Evolutionary conservation across 2,329 filamentous ascomycete species (phyloP), one percentile per base, ranked within the genome.

Genomic region (Colletotrichum eremochloae): DNA sequence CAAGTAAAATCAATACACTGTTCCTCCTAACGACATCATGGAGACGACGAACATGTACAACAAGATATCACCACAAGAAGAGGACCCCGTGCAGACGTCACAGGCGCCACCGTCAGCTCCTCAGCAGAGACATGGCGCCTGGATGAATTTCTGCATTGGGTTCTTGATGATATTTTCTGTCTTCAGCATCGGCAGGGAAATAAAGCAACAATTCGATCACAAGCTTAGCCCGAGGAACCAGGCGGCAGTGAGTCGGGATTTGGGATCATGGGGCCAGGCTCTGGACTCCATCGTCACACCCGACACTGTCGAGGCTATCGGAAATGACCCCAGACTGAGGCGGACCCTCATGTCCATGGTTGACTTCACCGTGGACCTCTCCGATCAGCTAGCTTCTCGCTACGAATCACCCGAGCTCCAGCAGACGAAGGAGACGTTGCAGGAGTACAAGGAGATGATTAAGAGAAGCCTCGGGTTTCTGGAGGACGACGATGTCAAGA

Each of bases 301-400:
- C 31, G 63, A 71, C 12, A 71, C 74, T 1, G 63, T 62, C 29
- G 55, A 71, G 4, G 63, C 72, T 5, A 63, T 75, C 50, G 69
- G 73, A 2, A 70, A 40, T 46, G 74, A 75, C 20, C 40, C 58
- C 31, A 66, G 63, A 42, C 63, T 75, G 12, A 62, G 69, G 1
- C 66, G 69, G 33, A 73, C 69, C 1, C 52, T 75, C 5, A 40
- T 75, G 52, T 58, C 64, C n/a, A 65, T 75, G 63, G 73, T 75
- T 2, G 74, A 75, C 40, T 67, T 71, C 42, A 74, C 63, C 5
- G 63, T 63, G 15, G 74, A 75, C 5, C 40, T 75, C 15, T 73
- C 74, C 1, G 63, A 71, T 2, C 44, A 64, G 11, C 57, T 75
- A 1, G 73, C 61, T 3, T 50, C 63, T 1, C 69, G 60, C 3